Conservation (phyloP, 108 stramenopile species). For the Skeletonema menzelii region DNA sequence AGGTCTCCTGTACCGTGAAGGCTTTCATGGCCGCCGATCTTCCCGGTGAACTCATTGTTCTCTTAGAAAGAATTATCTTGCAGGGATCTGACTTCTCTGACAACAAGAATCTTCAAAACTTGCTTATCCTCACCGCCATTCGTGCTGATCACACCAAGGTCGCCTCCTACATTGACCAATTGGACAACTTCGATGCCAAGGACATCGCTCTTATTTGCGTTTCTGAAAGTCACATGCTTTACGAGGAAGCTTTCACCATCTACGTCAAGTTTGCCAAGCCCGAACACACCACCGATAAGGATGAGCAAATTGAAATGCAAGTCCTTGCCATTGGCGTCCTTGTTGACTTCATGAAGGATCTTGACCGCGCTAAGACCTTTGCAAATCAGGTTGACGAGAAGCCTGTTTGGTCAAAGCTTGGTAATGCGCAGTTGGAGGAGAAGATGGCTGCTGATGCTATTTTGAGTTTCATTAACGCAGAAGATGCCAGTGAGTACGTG, state of each 20-base stretch:
- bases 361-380: conserved; percentile 97
- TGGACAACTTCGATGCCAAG: conserved; percentile 99
- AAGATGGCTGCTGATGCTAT: conserved; percentile 96
- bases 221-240: conserved; percentile 98
- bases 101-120: conserved; percentile 99
- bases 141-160: conserved; percentile 94
- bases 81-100: conserved; percentile 99
- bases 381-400: conserved; percentile 96
- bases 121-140: conserved; percentile 99
- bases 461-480: conserved; percentile 96
- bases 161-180: conserved; percentile 98
- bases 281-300: conserved; percentile 87
- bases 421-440: conserved; percentile 97
- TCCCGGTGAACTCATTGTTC: conserved; percentile 97
- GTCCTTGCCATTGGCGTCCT: conserved; percentile 97
- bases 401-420: conserved; percentile 99
- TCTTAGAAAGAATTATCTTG: conserved; percentile 98
- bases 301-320: conserved; percentile 92
- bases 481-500: conserved; percentile 95
- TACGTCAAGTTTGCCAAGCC: conserved; percentile 98
- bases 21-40: conserved; percentile 99
- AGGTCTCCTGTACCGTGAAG: conserved; percentile 99
- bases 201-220: conserved; percentile 99
- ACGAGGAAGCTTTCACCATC: conserved; percentile 98
- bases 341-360: conserved; percentile 96